Conservation (phyloP, 2,329 filamentous ascomycete genomes). For the Claviceps digitariae region DNA sequence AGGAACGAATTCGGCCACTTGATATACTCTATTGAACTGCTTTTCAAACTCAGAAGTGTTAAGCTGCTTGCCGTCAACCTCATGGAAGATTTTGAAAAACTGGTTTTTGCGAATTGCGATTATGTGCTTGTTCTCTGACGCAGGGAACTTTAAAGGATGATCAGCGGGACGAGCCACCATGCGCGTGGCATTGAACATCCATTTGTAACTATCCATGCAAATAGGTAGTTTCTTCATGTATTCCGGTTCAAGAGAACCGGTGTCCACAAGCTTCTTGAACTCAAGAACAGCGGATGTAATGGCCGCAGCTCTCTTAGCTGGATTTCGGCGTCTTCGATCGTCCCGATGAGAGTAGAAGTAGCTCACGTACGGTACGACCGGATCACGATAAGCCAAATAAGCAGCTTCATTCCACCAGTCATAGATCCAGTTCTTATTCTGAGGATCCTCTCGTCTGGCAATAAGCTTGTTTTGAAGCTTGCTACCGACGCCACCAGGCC, state of each 20-base stretch:
- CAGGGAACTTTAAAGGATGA: slow-evolving; percentile 66
- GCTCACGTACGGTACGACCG: slow-evolving; percentile 93
- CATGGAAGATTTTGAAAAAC: slow-evolving; percentile 83
- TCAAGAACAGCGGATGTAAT: slow-evolving; percentile 75
- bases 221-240: slow-evolving; percentile 98
- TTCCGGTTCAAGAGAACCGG: slow-evolving; percentile 75
- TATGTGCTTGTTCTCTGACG: slow-evolving; percentile 71
- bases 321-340: slow-evolving; percentile 75
- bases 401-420: slow-evolving; percentile 98
- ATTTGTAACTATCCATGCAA: slow-evolving; percentile 96
- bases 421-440: slow-evolving; percentile 82
- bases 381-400: slow-evolving; percentile 87
- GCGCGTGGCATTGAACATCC: slow-evolving; percentile 94
- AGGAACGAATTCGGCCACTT: slow-evolving; percentile 55
- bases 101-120: slow-evolving; percentile 89
- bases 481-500: slow-evolving; percentile 70
- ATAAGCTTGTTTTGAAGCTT: slow-evolving; percentile 79
- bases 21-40: slow-evolving; percentile 76
- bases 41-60: slow-evolving; percentile 81
- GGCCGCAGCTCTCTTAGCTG: slow-evolving; percentile 83
- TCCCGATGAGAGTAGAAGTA: slow-evolving; percentile 99
- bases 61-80: slow-evolving; percentile 70
- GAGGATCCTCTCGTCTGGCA: slow-evolving; percentile 64
- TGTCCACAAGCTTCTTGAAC: slow-evolving; percentile 89
- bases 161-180: slow-evolving; percentile 74